Conservation (phyloP, 768 basidiomycete genomes). For the Tulasnella sp. region DNA sequence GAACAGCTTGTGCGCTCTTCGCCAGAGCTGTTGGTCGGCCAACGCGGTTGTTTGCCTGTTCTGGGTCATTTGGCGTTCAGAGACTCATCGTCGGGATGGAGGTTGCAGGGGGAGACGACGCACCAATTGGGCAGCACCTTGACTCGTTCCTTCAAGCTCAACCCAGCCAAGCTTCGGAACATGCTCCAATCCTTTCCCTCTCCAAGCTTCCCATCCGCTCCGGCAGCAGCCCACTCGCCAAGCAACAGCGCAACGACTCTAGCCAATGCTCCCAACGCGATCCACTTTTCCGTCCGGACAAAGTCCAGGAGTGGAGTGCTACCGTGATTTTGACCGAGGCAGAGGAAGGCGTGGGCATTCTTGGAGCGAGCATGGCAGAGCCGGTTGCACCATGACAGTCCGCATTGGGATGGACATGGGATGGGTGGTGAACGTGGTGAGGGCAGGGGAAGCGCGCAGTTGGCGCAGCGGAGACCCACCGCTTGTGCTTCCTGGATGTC, state of each 20-base stretch:
- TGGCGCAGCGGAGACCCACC: constrained; percentile 57
- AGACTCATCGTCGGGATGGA: not conserved
- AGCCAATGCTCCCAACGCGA: constrained; percentile 41
- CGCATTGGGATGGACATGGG: constrained; percentile 54
- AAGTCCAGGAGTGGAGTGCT: constrained; percentile 56
- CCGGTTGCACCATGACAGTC: constrained; percentile 72
- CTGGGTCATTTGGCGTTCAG: not conserved
- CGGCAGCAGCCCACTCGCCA: constrained; percentile 34
- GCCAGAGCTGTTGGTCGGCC: constrained; percentile 46
- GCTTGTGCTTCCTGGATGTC: constrained; percentile 69
- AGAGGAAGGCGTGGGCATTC: constrained; percentile 65
- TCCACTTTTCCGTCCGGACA: constrained; percentile 60
- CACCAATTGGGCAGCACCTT: constrained; percentile 35
- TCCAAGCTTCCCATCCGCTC: constrained; percentile 35
- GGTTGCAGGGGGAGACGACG: constrained; percentile 35
- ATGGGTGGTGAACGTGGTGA: constrained; percentile 44
- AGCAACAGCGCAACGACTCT: constrained; percentile 46
- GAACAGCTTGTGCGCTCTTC: constrained; percentile 56
- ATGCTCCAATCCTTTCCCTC: constrained; percentile 46
- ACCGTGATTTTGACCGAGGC: constrained; percentile 69
- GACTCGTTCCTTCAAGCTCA: constrained; percentile 66
- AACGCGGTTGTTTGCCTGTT: not conserved
- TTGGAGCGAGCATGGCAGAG: constrained; percentile 66
- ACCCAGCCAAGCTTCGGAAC: constrained; percentile 59
- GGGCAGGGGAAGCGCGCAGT: constrained; percentile 62